Evolutionary conservation across 352 stramenopile species (phyloP), one percentile per base, ranked within the genome.

Genomic region (Pythium periplocum): DNA sequence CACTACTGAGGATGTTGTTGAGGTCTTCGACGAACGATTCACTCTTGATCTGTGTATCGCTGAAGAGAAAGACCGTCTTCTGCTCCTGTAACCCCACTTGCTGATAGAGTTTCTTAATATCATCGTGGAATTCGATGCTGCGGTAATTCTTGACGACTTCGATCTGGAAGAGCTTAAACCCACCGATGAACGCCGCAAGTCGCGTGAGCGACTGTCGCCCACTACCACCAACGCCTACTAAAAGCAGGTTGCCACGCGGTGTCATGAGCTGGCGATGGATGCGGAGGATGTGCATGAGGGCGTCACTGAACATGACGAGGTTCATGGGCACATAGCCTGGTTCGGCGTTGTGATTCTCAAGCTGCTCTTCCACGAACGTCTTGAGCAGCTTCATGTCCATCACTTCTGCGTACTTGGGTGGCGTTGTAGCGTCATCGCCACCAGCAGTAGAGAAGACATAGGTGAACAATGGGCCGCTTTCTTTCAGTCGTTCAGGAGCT

Each of bases 81-180:
- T 93, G 89, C 47, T 91, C 83, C 32, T 90, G 69, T 6, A 95
- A 54, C 2, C 88, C 92, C 6, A 86, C 80, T 51, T 86, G 79
- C 33, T 78, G 63, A 46, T 89, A 92, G 4, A 98, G 62, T 35
- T 88, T 87, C 55, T 98, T 98, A 6, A 98, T 80, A 47, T 98
- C 92, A 35, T 98, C 91, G 47, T 93, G 82, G 62, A 97, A 98
- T 61, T 98, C 91, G 31, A 86, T 73, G 6, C 66, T 72, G 9
- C 91, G 75, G 50, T 98, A 98, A 37, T 96, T 96, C 66, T 98
- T 98, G n/a, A 88, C 83, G 1, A 98, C 90, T 69, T 98, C 92
- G 46, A 98, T 97, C 51, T 91, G 87, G 42, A 97, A 97, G 4
- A 96, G 57, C 42, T 91, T 90, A 51, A 93, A 93, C 9, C 83